Percentiles rank a stretch among this genome's conserved stretches.
Evolutionary conservation across 1,284 basidiomycete species (phyloP).

Genomic region (Apiotrichum porosum): DNA sequence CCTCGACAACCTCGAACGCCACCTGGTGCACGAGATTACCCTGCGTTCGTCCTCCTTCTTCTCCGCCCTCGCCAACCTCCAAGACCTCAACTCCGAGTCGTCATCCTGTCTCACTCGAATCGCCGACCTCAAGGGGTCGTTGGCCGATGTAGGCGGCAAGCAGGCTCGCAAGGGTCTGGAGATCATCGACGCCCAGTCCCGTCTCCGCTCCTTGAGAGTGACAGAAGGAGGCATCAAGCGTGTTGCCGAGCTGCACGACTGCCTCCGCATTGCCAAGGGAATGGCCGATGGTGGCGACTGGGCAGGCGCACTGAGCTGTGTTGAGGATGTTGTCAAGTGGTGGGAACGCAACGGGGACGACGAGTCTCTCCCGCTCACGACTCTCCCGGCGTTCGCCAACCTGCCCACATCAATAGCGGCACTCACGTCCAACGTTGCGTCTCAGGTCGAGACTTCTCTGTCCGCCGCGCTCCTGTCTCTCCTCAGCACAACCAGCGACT

Average conservation of each 20-base stretch:
- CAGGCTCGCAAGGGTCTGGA: conserved; percentile 72
- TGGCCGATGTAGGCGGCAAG: conserved; percentile 71
- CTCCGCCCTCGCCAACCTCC: conserved; percentile 87
- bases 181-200: conserved; percentile 63
- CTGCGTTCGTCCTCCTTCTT: conserved; percentile 91
- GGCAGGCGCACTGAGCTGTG: conserved; percentile 70
- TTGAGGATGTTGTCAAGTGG: conserved; percentile 67
- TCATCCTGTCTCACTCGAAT: conserved; percentile 75
- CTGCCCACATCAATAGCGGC: conserved; percentile 64
- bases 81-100: conserved; percentile 85
- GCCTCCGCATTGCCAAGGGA: conserved; percentile 63
- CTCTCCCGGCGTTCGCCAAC: conserved; percentile 63
- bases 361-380: conserved; percentile 44
- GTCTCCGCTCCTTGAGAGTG: conserved; percentile 58
- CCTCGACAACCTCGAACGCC: conserved; percentile 89
- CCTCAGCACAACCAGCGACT: conserved; percentile 49
- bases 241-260: conserved; percentile 68
- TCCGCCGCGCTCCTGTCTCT: conserved; percentile 65
- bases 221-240: conserved; percentile 63
- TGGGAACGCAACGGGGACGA: conserved; percentile 52
- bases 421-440: conserved; percentile 66
- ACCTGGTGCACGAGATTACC: conserved; percentile 89
- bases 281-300: conserved; percentile 77
- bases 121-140: conserved; percentile 62
- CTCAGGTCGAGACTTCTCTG: conserved; percentile 72